A percentile compares a stretch with the other conserved stretches of the same genome.
Evolutionary conservation across 495 filamentous ascomycete genomes (phyloP).

Genomic region (Penicillium salamii): DNA sequence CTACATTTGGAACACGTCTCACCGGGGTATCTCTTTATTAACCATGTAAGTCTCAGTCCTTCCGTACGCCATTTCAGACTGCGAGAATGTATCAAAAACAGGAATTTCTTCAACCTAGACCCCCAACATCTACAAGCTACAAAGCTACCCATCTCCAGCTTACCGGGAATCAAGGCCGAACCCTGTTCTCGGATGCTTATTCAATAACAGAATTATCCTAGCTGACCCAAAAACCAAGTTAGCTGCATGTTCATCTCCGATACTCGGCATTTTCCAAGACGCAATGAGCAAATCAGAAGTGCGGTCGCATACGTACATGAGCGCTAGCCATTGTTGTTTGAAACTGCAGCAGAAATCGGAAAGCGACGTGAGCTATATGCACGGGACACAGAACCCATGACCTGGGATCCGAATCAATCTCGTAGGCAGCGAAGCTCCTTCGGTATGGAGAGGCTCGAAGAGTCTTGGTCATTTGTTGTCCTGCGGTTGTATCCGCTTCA

Average conservation of each 20-base stretch:
- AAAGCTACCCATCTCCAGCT: too few relatives aligned
- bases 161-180: too few relatives aligned
- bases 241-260: slow-evolving; percentile 5
- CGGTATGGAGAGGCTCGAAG: neutral
- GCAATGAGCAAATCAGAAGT: neutral
- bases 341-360: slow-evolving; percentile 7
- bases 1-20: too few relatives aligned
- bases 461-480: neutral
- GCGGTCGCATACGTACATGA: slow-evolving; percentile 14
- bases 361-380: slow-evolving; percentile 2
- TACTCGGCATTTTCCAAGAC: too few relatives aligned
- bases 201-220: neutral
- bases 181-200: neutral
- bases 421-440: neutral
- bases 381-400: slow-evolving; percentile 16
- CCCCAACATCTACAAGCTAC: too few relatives aligned
- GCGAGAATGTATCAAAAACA: too few relatives aligned
- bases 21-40: too few relatives aligned
- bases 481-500: slow-evolving; percentile 3
- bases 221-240: neutral
- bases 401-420: slow-evolving; percentile 8
- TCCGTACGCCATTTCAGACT: too few relatives aligned
- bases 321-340: slow-evolving; percentile 17
- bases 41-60: too few relatives aligned
- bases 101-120: neutral